Percentiles rank a stretch among this genome's conserved stretches.
phyloP scores from a whole-genome alignment of 495 filamentous ascomycete genomes.

The Terfezia boudieri region DNA sequence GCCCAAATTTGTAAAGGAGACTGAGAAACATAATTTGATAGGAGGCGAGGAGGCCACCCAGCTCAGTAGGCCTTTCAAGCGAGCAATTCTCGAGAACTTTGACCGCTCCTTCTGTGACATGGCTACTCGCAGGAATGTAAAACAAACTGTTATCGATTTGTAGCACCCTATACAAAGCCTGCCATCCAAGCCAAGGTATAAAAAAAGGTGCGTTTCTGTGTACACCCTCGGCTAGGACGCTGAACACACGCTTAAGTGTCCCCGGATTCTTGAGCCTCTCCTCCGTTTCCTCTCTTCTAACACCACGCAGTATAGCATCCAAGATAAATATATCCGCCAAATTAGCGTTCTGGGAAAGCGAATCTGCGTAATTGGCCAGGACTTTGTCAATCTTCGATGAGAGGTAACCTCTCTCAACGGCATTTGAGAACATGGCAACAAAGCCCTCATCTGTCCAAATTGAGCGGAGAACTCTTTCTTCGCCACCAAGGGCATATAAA shows the following conservation, averaged over 20 bases:
- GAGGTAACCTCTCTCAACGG: slow-evolving; percentile 8
- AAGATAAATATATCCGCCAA: slow-evolving; percentile 8
- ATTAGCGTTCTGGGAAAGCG: neutral
- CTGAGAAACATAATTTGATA: too few relatives aligned
- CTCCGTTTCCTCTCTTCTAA: slow-evolving; percentile 12
- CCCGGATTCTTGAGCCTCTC: neutral
- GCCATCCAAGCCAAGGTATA: too few relatives aligned
- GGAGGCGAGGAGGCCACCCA: too few relatives aligned
- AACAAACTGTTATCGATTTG: too few relatives aligned
- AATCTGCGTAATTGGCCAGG: neutral
- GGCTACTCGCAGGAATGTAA: too few relatives aligned
- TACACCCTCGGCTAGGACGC: neutral
- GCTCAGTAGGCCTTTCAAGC: too few relatives aligned
- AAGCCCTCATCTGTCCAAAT: slow-evolving; percentile 13
- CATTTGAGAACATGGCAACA: slow-evolving; percentile 4
- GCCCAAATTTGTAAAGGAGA: too few relatives aligned
- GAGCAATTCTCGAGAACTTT: too few relatives aligned
- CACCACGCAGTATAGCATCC: slow-evolving; percentile 11
- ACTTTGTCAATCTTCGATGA: slow-evolving; percentile 9
- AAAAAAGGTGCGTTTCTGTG: too few relatives aligned
- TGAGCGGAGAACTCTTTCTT: neutral
- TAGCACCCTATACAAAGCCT: too few relatives aligned
- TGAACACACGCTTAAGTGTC: neutral
- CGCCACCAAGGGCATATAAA: neutral
- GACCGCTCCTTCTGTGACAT: too few relatives aligned